Percentiles rank a stretch among this genome's conserved stretches.
Conservation (phyloP, 345 rosid genomes). For the Eucalyptus lansdowneana region DNA sequence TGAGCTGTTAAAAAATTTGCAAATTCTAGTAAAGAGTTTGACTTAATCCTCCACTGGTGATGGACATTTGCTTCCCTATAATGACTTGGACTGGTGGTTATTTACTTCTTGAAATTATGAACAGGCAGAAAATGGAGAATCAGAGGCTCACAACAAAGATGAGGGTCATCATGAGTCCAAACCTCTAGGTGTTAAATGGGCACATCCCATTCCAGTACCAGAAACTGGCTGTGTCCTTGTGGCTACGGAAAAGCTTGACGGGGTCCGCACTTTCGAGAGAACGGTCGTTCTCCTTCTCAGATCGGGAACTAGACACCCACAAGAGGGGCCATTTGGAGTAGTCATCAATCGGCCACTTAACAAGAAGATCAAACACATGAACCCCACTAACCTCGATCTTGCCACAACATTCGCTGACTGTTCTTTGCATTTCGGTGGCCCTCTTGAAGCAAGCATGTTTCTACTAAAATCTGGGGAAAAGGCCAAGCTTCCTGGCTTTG, state of each 20-base stretch:
- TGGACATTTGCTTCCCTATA: neutral
- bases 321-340: slow-evolving; percentile 86
- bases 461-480: slow-evolving; percentile 41
- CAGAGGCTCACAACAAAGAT: slow-evolving; percentile 36
- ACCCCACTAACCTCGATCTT: slow-evolving; percentile 56
- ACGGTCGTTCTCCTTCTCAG: slow-evolving; percentile 87
- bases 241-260: slow-evolving; percentile 92
- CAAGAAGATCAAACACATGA: slow-evolving; percentile 68
- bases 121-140: slow-evolving; percentile 44
- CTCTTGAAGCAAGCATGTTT: slow-evolving; percentile 84
- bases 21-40: neutral
- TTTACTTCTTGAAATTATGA: neutral
- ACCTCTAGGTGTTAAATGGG: slow-evolving; percentile 64
- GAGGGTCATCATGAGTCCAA: slow-evolving; percentile 29
- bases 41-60: neutral
- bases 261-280: slow-evolving; percentile 68
- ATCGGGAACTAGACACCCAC: slow-evolving; percentile 76
- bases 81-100: neutral
- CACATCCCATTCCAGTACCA: slow-evolving; percentile 84
- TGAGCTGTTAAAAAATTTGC: neutral
- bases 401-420: slow-evolving; percentile 78
- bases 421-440: slow-evolving; percentile 80
- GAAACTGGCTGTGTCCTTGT: slow-evolving; percentile 93
- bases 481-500: slow-evolving; percentile 50
- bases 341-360: slow-evolving; percentile 83